Evolutionary conservation across 768 basidiomycete species (phyloP).

Genomic region (Boletus sp.): DNA sequence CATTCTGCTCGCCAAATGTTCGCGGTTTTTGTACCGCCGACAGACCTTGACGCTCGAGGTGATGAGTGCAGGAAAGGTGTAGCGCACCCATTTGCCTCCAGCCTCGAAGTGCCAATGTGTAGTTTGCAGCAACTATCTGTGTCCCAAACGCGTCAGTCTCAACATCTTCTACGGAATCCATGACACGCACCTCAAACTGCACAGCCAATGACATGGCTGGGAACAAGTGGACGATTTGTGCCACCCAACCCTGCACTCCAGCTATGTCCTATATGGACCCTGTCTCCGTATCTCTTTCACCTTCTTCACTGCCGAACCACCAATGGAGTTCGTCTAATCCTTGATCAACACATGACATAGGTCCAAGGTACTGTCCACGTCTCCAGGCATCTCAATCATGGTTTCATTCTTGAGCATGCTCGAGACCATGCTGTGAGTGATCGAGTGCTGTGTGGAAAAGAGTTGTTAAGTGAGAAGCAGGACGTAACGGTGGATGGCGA

Average conservation of each 20-base stretch:
- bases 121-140: slow-evolving; percentile 78
- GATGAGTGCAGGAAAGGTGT: slow-evolving; percentile 95
- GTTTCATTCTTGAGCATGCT: slow-evolving; percentile 97
- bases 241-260: slow-evolving; percentile 99
- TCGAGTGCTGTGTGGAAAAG: slow-evolving; percentile 84
- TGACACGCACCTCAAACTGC: slow-evolving; percentile 84
- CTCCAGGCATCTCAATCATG: slow-evolving; percentile 87
- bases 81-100: slow-evolving; percentile 93
- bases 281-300: slow-evolving; percentile 52
- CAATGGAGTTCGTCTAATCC: slow-evolving; percentile 66
- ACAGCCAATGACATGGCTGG: slow-evolving; percentile 79
- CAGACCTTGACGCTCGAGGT: slow-evolving; percentile 92
- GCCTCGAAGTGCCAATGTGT: slow-evolving; percentile 88
- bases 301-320: slow-evolving; percentile 27
- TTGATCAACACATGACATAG: slow-evolving; percentile 89
- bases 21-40: slow-evolving; percentile 82
- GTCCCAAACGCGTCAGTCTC: neutral
- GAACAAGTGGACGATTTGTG: slow-evolving; percentile 96
- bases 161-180: neutral
- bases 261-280: slow-evolving; percentile 81
- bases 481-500: slow-evolving; percentile 91
- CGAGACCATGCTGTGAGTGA: slow-evolving; percentile 92
- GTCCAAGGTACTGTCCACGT: slow-evolving; percentile 91
- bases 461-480: slow-evolving; percentile 85
- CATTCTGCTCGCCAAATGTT: slow-evolving; percentile 55